phyloP scores from a whole-genome alignment of 2,329 filamentous ascomycete species.

The Achaetomium macrosporum region DNA sequence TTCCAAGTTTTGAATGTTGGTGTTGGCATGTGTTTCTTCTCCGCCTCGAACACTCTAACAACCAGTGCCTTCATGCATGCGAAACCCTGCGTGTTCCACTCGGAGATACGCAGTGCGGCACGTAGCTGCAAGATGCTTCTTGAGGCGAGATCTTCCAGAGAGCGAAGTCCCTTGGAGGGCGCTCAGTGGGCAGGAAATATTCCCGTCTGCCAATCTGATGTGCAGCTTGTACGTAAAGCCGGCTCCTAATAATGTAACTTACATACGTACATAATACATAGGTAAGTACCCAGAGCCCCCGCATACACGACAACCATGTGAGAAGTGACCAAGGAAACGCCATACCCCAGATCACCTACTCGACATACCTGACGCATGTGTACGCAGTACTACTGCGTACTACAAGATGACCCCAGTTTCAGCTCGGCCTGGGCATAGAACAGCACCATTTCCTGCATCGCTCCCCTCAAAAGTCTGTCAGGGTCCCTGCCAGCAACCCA shows the following conservation, averaged over 20 bases:
- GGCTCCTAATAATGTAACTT: constrained; percentile 1
- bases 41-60: not conserved
- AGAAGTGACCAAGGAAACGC: no score
- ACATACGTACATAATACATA: no score
- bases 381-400: no score
- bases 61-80: not conserved
- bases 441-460: no score
- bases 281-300: no score
- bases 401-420: no score
- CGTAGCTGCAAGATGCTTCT: constrained; percentile 5
- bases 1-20: not conserved
- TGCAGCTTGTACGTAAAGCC: constrained; percentile 11
- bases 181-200: not conserved
- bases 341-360: no score
- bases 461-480: no score
- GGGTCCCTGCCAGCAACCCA: no score
- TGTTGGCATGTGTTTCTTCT: not conserved
- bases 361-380: no score
- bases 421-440: no score
- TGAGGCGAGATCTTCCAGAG: not conserved
- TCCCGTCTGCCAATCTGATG: constrained; percentile 14
- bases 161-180: not conserved
- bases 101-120: constrained; percentile 1
- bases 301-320: not conserved
- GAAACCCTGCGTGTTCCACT: not conserved